Evolutionary conservation across 2,329 filamentous ascomycete genomes (phyloP), one percentile per base, ranked within the genome.

Genomic region (Fusarium compactum): DNA sequence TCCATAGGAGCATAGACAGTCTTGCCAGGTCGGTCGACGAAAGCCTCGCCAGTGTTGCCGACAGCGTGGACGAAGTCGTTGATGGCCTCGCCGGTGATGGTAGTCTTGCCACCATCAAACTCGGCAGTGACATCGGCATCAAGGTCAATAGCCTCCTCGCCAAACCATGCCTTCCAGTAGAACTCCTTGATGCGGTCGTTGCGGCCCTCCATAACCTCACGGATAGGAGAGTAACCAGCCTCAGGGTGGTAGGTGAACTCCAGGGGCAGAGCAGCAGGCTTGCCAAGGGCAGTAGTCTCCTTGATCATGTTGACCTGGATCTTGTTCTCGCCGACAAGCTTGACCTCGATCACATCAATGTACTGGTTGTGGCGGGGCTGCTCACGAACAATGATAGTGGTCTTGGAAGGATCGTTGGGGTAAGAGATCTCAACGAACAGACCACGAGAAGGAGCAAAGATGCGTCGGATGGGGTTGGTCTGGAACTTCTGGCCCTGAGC

Each of bases 101-200:
- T 94, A 8, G 94, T 89, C 73, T 91, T 90, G 71, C 96, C 96
- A 78, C 96, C 96, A 72, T 96, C 93, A 78, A 99, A 99, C 73
- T 90, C 91, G 78, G 93, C 92, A 8, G 93, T 95, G 55, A 97
- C 92, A 38, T 93, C 86, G 18, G 92, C 91, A 76, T 98, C 91
- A 58, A 98, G 92, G 58, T 97, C 91, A 53, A 97, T 87, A 45
- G 87, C 82, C 77, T 97, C 95, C 65, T 95, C 88, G 44, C 94
- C 96, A 76, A 99, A 99, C 96, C 96, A 99, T 72, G 97, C 91
- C 74, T 91, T 91, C 90, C 97, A 99, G 87, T 99, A 99, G 81
- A 99, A 99, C 81, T 97, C 93, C 86, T 99, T 99, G 86, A 99
- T 98, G 71, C 94, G 92, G 79, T 99, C 95, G 79, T 99, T 99